Conservation (phyloP, 345 rosid species). For the Odontarrhena argentea region DNA sequence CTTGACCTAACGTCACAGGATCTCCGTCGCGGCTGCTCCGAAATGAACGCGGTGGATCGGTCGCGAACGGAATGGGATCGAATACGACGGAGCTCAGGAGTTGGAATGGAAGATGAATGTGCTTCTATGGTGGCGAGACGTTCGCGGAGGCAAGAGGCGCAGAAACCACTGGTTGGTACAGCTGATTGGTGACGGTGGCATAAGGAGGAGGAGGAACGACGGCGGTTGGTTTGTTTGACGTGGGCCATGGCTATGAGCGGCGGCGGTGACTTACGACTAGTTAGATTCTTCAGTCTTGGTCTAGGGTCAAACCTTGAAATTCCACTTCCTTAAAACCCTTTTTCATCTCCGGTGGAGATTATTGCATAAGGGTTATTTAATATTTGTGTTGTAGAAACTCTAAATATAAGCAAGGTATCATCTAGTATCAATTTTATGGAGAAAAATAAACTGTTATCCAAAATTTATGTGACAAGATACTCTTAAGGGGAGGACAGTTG, state of each 20-base stretch:
- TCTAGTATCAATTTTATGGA: no score
- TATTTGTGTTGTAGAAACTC: no score
- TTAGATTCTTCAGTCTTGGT: slow-evolving; percentile 13
- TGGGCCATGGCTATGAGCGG: slow-evolving; percentile 48
- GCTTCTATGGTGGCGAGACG: slow-evolving; percentile 65
- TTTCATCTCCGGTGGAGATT: no score
- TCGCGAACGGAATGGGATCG: slow-evolving; percentile 39
- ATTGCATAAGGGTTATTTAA: no score
- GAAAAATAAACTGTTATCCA: no score
- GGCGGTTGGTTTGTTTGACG: slow-evolving; percentile 37
- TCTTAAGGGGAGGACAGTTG: no score
- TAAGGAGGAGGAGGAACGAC: slow-evolving; percentile 48
- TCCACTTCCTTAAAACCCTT: slow-evolving; percentile 5
- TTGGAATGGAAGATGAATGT: slow-evolving; percentile 35
- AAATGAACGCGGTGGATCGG: slow-evolving; percentile 3
- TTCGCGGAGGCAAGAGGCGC: slow-evolving; percentile 79
- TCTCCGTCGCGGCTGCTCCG: slow-evolving; percentile 55
- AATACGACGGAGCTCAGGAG: slow-evolving; percentile 38
- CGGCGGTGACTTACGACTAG: slow-evolving; percentile 32
- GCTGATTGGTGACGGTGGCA: slow-evolving; percentile 68
- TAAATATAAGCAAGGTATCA: no score
- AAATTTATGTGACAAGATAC: no score
- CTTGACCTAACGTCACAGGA: slow-evolving; percentile 52
- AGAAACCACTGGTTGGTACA: slow-evolving; percentile 58
- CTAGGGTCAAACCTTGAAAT: slow-evolving; percentile 22